Evolutionary conservation across 2,329 filamentous ascomycete species (phyloP), one percentile per base, ranked within the genome.

Genomic region (Paracorniculantispora psalliotae): DNA sequence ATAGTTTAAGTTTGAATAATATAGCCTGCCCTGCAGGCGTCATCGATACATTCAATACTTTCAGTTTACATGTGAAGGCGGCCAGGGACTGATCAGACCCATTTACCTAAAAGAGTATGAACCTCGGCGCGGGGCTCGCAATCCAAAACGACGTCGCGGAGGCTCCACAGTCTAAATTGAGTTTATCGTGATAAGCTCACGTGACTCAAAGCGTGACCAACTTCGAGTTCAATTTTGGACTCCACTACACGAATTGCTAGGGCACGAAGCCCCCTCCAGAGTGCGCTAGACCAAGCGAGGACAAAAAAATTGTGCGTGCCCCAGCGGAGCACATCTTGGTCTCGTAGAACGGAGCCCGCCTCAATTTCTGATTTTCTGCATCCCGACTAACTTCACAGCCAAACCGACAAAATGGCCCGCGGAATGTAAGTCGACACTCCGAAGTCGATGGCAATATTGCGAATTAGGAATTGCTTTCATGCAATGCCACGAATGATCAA

Each of bases 361-460:
- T 60, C 61, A 67, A 51, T 63, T 68, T 66, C 65, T 54, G 55
- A 65, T 68, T 67, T 66, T 68, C 68, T 66, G 69, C 72, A 72
- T 67, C 73, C 71, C 69, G 66, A 65, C 62, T 71, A 69, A 72
- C 72, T 71, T 66, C 66, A 64, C 67, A 74, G 69, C 69, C 71
- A 72, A 63, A 67, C 68, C 72, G 75, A 72, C 72, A 86, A 75
- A 71, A 87, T 87, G 84, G 83, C 81, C 75, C 81, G 84, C 76
- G 84, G 84, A 83, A 84, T 81, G 78, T 81, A 73, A 79, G 79
- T 81, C 52, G 57, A 52, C n/a, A 25, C 33, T 41, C 49, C 25
- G 23, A 53, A 39, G n/a, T 15, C 37, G 30, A 48, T n/a, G n/a
- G 23, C 53, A 47, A 37, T 46, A 19, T 43, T 52, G 43, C 6